Evolutionary conservation across 345 rosid genomes (phyloP).

Genomic region (Cardamine occulta): DNA sequence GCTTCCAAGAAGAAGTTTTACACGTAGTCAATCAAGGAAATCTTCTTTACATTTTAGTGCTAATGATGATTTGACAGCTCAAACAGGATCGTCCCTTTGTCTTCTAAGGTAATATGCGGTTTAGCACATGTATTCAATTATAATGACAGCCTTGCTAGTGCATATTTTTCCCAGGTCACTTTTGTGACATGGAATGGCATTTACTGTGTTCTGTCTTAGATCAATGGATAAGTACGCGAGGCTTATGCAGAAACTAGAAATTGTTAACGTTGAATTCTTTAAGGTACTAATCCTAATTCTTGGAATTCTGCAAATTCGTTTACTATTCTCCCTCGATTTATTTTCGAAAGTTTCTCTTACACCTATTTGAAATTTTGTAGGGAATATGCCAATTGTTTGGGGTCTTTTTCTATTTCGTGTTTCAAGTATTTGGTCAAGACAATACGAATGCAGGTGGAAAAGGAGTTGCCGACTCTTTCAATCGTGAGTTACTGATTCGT

Average conservation of each 20-base stretch:
- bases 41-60: slow-evolving; percentile 53
- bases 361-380: slow-evolving; percentile 71
- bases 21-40: slow-evolving; percentile 48
- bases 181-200: slow-evolving; percentile 16
- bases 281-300: slow-evolving; percentile 57
- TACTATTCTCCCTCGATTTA: slow-evolving; percentile 25
- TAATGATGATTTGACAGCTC: slow-evolving; percentile 76
- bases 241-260: slow-evolving; percentile 97
- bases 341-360: slow-evolving; percentile 56
- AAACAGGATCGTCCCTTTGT: slow-evolving; percentile 97
- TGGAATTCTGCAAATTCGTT: slow-evolving; percentile 19
- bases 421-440: slow-evolving; percentile 79
- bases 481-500: slow-evolving; percentile 61
- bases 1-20: slow-evolving; percentile 90
- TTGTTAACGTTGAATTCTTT: slow-evolving; percentile 89
- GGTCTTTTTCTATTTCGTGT: slow-evolving; percentile 74
- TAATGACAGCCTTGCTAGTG: slow-evolving; percentile 16
- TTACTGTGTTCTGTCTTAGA: slow-evolving; percentile 53
- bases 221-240: slow-evolving; percentile 98
- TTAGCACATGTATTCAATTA: slow-evolving; percentile 19
- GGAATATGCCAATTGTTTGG: slow-evolving; percentile 96
- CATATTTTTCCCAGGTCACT: slow-evolving; percentile 5
- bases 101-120: slow-evolving; percentile 71
- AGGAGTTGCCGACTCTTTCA: slow-evolving; percentile 55
- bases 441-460: slow-evolving; percentile 60